Evolutionary conservation across 1,139 yeast species (phyloP), one percentile per base, ranked within the genome.

Genomic region (Saccharomyces hybrid): DNA sequence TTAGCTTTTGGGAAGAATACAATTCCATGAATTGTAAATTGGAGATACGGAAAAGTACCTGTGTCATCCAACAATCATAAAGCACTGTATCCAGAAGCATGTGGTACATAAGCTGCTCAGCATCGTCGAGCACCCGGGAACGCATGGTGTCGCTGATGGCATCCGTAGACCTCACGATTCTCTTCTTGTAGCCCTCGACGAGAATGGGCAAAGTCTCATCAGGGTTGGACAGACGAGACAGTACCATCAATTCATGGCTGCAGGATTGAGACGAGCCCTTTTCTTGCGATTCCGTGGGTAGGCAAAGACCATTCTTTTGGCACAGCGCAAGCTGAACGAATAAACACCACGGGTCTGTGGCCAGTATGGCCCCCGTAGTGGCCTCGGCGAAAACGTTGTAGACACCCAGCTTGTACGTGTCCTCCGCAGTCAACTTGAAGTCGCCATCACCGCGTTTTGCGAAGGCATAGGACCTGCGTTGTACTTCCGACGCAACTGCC

Each of bases 331-430:
- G 53, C 52, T 61, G 60, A 27, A 58, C 52, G 50, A 52, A 60
- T 42, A 60, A 49, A 28, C 61, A 59, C 50, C 53, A 53, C 4
- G 64, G 64, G 49, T 60, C 63, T 16, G 57, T 48, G 7, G 61
- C 58, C 42, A 59, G 26, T 20, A 52, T 27, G 16, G 48, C 42
- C 27, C 54, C 53, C 4, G 53, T 48, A n/a, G 47, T 46, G 2
- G 49, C 38, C 27, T 55, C 53, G 23, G 34, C 26, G 23, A 46
- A 32, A 8, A 59, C 53, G 20, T 51, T 51, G 51, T 59, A 58
- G 16, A 59, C 62, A 5, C 60, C 61, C n/a, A 59, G 52, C 42
- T 53, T 44, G 49, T 55, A 55, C 6, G 49, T 38, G 8, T 53
- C 57, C 28, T 55, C 50, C 46, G 8, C 52, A 38, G 44, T 38